Evolutionary conservation across 2,329 filamentous ascomycete genomes (phyloP).

Genomic region (Magnaporthiopsis incrustans): DNA sequence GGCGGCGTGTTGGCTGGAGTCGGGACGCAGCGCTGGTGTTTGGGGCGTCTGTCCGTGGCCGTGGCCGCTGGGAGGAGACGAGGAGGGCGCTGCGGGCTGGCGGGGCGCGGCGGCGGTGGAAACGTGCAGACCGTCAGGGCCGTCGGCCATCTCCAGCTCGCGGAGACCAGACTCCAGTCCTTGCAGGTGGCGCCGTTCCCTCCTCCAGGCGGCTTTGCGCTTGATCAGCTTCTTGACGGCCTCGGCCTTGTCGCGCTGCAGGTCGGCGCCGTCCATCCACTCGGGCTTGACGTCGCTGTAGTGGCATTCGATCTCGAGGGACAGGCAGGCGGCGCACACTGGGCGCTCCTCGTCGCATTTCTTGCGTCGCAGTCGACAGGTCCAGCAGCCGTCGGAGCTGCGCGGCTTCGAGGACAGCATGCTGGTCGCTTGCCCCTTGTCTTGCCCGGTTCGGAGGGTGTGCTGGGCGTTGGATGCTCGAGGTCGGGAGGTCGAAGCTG

Average conservation of each 20-base stretch:
- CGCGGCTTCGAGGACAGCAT: slow-evolving; percentile 23
- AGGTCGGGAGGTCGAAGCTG: too few relatives aligned
- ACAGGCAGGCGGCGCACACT: slow-evolving; percentile 40
- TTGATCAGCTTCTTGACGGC: slow-evolving; percentile 51
- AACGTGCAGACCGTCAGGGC: slow-evolving; percentile 12
- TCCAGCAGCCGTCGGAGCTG: slow-evolving; percentile 48
- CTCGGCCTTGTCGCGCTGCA: slow-evolving; percentile 43
- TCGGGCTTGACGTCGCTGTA: slow-evolving; percentile 44
- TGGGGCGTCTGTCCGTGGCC: slow-evolving; percentile 4
- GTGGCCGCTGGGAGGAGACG: slow-evolving; percentile 8
- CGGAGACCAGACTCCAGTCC: slow-evolving; percentile 24
- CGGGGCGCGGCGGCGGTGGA: slow-evolving; percentile 5
- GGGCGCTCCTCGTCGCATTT: slow-evolving; percentile 51
- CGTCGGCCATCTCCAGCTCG: slow-evolving; percentile 18
- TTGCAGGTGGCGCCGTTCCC: slow-evolving; percentile 40
- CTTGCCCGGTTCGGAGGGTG: too few relatives aligned
- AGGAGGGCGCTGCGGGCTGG: not conserved
- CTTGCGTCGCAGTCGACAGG: slow-evolving; percentile 52
- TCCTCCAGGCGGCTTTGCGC: slow-evolving; percentile 39
- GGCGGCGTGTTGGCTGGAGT: slow-evolving; percentile 5
- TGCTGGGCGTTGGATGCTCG: too few relatives aligned
- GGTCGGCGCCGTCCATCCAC: slow-evolving; percentile 47
- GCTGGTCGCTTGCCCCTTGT: too few relatives aligned
- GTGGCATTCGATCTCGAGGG: slow-evolving; percentile 49
- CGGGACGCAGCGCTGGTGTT: too few relatives aligned